Evolutionary conservation across 1,284 basidiomycete genomes (phyloP), one percentile per base, ranked within the genome.

Genomic region (Microbotryum lychnidis-dioicae): DNA sequence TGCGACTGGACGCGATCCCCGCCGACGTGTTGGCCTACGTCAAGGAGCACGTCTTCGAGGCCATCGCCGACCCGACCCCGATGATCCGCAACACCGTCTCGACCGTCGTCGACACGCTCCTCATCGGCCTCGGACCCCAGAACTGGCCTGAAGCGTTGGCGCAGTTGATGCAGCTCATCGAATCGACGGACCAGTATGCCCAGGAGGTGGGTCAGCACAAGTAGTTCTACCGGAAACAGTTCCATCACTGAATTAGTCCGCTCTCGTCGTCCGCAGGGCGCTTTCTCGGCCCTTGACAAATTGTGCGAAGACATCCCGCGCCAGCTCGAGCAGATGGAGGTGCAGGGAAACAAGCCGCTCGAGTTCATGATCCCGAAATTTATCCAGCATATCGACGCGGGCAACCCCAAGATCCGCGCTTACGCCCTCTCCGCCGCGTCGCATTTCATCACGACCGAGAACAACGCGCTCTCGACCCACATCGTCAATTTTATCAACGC

Each of bases 291-390:
- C 8, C 82, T 98, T 57, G 88, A 93, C 75, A 97, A 96, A 76
- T 87, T 96, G 60, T 94, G 91, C 76, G 91, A 97, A 77, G 96
- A 99, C 75, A 94, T 93, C 68, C 92, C 94, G 6, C 84, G 89
- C 65, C 92, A 94, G 76, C 83, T 98, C 75, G 94, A 97, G 76
- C 66, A 71, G 48, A 84, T 96, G 68, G 87, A 91, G 65, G 88
- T 97, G 73, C 85, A 83, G 68, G 91, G 91, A 54, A 54, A 63
- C 42, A 57, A 61, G 6, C 89, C 91, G 1, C 82, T 96, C 64
- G 91, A 96, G 76, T 90, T 85, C 75, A 90, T 96, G 85, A 87
- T 97, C 69, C 92, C 92, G 62, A 92, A 96, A 74, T 94, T 97
- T 78, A 83, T 98, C 70, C 74, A 84, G 71, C 89, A 97, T 71